Evolutionary conservation across 768 basidiomycete species (phyloP).

Genomic region (Amanita muscaria): DNA sequence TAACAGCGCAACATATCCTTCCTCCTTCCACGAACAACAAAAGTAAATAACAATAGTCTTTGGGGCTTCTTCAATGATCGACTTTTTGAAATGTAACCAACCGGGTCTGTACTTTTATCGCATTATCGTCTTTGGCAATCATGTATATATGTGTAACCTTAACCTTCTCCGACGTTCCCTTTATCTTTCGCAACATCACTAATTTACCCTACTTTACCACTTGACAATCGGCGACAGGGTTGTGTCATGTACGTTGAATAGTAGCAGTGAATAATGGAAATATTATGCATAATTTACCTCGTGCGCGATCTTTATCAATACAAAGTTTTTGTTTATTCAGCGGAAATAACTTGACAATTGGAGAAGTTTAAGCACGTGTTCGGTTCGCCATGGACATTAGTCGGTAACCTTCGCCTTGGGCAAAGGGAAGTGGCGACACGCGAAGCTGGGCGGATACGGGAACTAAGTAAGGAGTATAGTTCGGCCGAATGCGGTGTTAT

Average conservation of each 20-base stretch:
- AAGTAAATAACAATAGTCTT: constrained; percentile 9
- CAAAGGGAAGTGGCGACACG: not conserved
- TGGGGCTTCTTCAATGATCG: not conserved
- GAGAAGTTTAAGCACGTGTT: not conserved
- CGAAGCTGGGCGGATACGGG: not conserved
- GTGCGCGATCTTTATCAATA: too few species aligned
- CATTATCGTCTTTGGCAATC: constrained; percentile 7
- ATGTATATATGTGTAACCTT: constrained; percentile 10
- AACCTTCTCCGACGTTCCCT: not conserved
- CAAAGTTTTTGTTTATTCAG: not conserved
- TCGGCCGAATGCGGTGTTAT: constrained; percentile 2
- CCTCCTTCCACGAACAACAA: not conserved
- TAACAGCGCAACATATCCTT: constrained; percentile 6
- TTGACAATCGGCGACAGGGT: not conserved
- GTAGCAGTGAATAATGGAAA: constrained; percentile 6
- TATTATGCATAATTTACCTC: too few species aligned
- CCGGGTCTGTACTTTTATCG: constrained; percentile 9
- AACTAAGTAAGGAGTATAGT: constrained; percentile 4
- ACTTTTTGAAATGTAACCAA: constrained; percentile 8
- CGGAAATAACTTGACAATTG: too few species aligned
- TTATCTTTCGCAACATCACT: constrained; percentile 4
- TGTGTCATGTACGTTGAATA: constrained; percentile 2
- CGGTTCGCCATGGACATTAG: not conserved
- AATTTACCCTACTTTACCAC: constrained; percentile 10
- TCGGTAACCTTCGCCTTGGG: not conserved